Base-by-base conservation (phyloP, 371 early-diverging fungal genomes). In the Mortierella sp. region DNA sequence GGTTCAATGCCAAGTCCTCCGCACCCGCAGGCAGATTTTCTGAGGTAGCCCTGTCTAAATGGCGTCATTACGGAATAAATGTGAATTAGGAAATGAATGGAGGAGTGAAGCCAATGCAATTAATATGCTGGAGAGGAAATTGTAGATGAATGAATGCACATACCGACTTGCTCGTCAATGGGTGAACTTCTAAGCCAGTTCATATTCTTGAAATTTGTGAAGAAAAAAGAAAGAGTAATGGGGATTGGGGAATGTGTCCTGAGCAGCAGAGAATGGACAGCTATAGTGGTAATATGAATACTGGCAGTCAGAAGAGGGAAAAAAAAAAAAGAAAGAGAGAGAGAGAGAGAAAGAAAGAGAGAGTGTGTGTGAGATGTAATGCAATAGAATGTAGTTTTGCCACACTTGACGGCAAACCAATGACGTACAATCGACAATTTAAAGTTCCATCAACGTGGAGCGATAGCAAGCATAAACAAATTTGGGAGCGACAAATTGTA, bases 21-120 rank as follows among this genome's bases (percentile, higher is more conserved):
- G 92, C 86, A 61, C 95, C 96, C 22, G 88, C 87, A 22, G 96
- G 97, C 4, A 96, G 72, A 70, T 92, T 91, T 80, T 97, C 98
- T 2, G 94, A 92, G 15, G 98, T 98, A n/a, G 97, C 96, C 64
- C 88, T 89, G 56, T 93, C 95, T 95, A 84, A 1, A 43, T 13
- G 2, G 2, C 15, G 10, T 15, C 43, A 43, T 43, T 2, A 15
- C 15, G 13, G 15, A 9, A 43, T 43, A 43, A 43, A 43, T 43
- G 13, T 8, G 13, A 55, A 9, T 1, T n/a, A 10, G 1, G 53
- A 40, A 26, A 70, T 4, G 40, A 55, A 17, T 45, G 32, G 26
- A 34, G 34, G 40, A 55, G 22, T 45, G 32, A 42, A 34, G 34
- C 49, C 26, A 26, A 29, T 45, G 59, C 7, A 10, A 35, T 31